phyloP scores from a whole-genome alignment of 2,329 filamentous ascomycete genomes.

The Acrocalymma vagum region DNA sequence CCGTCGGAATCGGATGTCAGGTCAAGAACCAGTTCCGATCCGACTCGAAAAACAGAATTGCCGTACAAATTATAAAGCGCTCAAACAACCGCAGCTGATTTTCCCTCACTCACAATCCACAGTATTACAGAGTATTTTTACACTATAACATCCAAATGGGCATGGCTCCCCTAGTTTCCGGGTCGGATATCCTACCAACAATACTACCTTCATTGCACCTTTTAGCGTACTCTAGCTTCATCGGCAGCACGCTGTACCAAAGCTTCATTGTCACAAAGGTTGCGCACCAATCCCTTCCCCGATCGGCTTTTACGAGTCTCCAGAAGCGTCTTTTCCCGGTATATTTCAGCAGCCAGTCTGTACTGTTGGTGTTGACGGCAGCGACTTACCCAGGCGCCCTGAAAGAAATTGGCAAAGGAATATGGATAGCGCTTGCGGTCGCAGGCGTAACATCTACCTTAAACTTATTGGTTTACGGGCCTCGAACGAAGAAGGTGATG shows the following conservation, averaged over 20 bases:
- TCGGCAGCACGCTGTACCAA: slow-evolving; percentile 51
- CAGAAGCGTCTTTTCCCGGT: slow-evolving; percentile 52
- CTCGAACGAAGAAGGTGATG: slow-evolving; percentile 42
- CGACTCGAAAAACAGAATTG: not conserved
- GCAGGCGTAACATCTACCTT: slow-evolving; percentile 40
- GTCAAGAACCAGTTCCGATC: not conserved
- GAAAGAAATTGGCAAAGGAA: slow-evolving; percentile 21
- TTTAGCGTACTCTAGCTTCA: slow-evolving; percentile 49
- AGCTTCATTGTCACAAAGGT: slow-evolving; percentile 54
- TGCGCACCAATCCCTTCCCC: slow-evolving; percentile 44
- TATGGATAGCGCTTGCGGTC: slow-evolving; percentile 37
- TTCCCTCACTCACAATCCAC: no score
- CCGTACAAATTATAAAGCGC: not conserved
- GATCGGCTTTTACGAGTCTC: slow-evolving; percentile 47
- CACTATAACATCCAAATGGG: not conserved
- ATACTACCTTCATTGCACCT: slow-evolving; percentile 45
- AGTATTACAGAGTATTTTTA: not conserved
- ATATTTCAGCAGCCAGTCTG: slow-evolving; percentile 49
- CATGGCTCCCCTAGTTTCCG: slow-evolving; percentile 13
- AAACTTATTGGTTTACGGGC: slow-evolving; percentile 49
- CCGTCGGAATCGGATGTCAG: no score
- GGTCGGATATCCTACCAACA: slow-evolving; percentile 1
- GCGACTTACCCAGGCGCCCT: slow-evolving; percentile 42
- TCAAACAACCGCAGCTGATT: no score
- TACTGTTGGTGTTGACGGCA: slow-evolving; percentile 44